These are phyloP conservation scores for Pseudoperonospora humuli DNA, from an alignment of 352 stramenopile genomes.

Conservation along the genomic window DNA sequence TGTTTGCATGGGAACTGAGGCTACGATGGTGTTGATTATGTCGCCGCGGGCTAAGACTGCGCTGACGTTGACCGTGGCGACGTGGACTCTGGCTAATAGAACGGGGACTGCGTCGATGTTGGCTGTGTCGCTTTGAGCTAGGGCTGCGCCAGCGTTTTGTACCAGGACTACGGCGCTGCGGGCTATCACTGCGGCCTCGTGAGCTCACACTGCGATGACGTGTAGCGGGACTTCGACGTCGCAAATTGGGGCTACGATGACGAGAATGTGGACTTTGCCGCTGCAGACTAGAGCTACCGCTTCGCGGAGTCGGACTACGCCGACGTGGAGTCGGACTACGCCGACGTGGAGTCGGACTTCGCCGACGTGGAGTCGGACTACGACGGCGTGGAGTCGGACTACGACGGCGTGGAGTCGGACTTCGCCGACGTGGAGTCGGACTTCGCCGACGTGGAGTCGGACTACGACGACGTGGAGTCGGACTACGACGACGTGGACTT, in stretches of 20 bases:
- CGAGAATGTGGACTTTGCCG: constrained; percentile 3
- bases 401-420: too few relatives aligned
- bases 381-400: too few relatives aligned
- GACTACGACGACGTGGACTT: not conserved
- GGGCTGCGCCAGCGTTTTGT: constrained; percentile 2
- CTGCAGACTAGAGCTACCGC: too few relatives aligned
- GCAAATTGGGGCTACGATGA: not conserved
- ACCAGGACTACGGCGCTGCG: constrained; percentile 4
- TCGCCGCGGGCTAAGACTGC: not conserved
- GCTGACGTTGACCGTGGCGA: not conserved
- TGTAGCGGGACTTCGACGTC: not conserved
- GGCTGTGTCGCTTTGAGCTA: not conserved
- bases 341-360: too few relatives aligned
- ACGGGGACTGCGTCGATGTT: not conserved
- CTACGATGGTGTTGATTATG: not conserved
- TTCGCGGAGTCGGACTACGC: too few relatives aligned
- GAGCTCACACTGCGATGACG: not conserved
- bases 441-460: constrained; percentile 7
- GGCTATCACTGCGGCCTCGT: not conserved
- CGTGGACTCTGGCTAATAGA: not conserved
- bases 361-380: too few relatives aligned
- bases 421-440: too few relatives aligned
- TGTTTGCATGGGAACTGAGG: not conserved
- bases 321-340: too few relatives aligned
- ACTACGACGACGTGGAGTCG: not conserved